Conservation (phyloP, 2,329 filamentous ascomycete species). For the Stagonosporopsis cucurbitacearum region DNA sequence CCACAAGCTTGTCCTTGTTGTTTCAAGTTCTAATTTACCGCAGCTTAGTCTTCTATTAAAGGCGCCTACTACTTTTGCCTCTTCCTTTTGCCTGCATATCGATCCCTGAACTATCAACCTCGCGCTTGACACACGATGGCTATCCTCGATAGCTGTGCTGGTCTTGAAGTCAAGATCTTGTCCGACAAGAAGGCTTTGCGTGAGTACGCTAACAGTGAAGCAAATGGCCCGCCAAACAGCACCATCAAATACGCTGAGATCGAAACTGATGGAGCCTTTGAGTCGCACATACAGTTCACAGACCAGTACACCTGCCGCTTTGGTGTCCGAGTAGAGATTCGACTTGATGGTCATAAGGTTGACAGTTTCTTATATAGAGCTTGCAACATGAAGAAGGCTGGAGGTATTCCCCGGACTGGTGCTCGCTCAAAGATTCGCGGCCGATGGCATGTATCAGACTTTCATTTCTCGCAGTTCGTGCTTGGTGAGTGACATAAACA, state of each 20-base stretch:
- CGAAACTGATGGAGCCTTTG: not conserved
- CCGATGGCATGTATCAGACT: not conserved
- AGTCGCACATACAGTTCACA: not conserved
- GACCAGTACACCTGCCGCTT: not conserved
- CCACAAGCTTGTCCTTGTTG: not conserved
- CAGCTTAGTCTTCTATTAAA: too few relatives aligned
- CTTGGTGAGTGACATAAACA: not conserved
- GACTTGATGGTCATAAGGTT: not conserved
- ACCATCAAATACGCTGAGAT: not conserved
- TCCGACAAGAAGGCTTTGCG: not conserved
- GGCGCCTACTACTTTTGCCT: too few relatives aligned
- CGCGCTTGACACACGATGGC: not conserved
- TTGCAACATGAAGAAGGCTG: not conserved
- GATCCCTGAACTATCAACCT: too few relatives aligned
- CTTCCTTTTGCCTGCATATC: too few relatives aligned
- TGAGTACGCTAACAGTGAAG: not conserved
- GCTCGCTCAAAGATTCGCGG: not conserved
- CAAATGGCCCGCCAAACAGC: not conserved
- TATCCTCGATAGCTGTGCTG: not conserved
- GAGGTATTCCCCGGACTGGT: not conserved
- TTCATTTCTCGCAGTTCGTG: not conserved
- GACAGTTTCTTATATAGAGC: not conserved
- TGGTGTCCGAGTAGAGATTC: not conserved
- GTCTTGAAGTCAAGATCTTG: not conserved
- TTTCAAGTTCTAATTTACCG: too few relatives aligned